Base-by-base conservation (phyloP, 177 flowering plant genomes). In the Vitis hybrid region DNA sequence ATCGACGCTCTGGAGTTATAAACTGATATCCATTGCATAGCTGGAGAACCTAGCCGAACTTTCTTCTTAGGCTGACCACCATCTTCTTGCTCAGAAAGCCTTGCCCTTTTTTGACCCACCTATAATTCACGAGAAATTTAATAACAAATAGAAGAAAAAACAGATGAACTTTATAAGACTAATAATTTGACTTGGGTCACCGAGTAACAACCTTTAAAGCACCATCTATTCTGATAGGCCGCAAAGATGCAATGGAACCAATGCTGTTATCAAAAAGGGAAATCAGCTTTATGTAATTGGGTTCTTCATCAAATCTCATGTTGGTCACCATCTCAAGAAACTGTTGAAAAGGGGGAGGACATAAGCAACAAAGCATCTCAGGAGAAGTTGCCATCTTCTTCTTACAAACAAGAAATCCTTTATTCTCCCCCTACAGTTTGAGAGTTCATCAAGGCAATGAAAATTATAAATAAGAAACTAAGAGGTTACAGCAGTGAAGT, bases 261-360 rank as follows among this genome's bases (percentile, higher is more conserved):
- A 81, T 69, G 61, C 64, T 66, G 60, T 60, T 39, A 18, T 81
- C 78, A 33, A 81, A 81, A 52, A 78, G 79, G 31, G 82, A 76
- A 62, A 81, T 76, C 4, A 81, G 80, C 67, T 76, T 78, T 16
- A 73, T 59, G 59, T 81, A 81, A 53, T 81, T 71, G 3, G 84
- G 84, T 64, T 78, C 84, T 73, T 81, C 84, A 57, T 78, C 81
- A 69, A 81, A 81, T 76, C 56, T 81, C 82, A 81, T 71, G 53
- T 71, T 70, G 11, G 79, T 76, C 61, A 81, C 81, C 65, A 66
- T 73, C 64, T 81, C 84, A 69, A 81, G 78, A 65, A 81, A 76
- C 31, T 78, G 73, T 70, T 70, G 69, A 65, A 81, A 81, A 5
- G 84, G 80, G n/a, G 64, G 55, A 13, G 84, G 76, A 55, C 82